Conservation (phyloP, 2,329 filamentous ascomycete genomes). For the Fusarium domesticum region DNA sequence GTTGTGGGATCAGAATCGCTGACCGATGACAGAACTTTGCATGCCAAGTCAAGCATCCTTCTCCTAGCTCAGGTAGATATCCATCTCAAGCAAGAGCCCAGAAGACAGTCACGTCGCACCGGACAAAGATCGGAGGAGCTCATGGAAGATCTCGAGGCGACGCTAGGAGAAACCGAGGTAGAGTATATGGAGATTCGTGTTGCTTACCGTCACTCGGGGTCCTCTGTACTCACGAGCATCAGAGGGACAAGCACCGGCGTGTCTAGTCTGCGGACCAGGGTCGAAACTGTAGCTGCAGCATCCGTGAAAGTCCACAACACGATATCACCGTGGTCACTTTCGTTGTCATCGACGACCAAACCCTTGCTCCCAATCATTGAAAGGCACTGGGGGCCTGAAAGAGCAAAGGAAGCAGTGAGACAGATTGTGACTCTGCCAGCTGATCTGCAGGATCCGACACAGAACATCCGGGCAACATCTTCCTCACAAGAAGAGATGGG, state of each 20-base stretch:
- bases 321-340: conserved; percentile 51
- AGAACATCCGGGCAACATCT: neutral
- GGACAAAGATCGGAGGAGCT: conserved; percentile 51
- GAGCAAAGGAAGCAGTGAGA: conserved; percentile 42
- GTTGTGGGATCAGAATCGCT: neutral
- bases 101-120: conserved; percentile 20
- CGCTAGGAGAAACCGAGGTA: conserved; percentile 48
- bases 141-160: conserved; percentile 56
- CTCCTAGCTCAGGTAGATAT: conserved; percentile 48
- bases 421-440: conserved; percentile 25
- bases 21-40: conserved; percentile 38
- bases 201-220: conserved; percentile 56
- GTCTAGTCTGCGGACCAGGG: conserved; percentile 42
- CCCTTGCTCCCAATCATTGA: conserved; percentile 45
- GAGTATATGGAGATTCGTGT: conserved; percentile 53
- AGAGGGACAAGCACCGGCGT: conserved; percentile 35
- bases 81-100: conserved; percentile 12
- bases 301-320: conserved; percentile 48
- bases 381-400: conserved; percentile 47
- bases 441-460: conserved; percentile 5
- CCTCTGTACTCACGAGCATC: conserved; percentile 37
- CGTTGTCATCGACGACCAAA: conserved; percentile 34
- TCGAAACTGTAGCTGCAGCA: conserved; percentile 53
- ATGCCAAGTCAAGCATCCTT: conserved; percentile 44
- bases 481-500: conserved; percentile 2